Evolutionary conservation across 2,329 filamentous ascomycete species (phyloP).

Genomic region (Tolypocladium ovalisporum): DNA sequence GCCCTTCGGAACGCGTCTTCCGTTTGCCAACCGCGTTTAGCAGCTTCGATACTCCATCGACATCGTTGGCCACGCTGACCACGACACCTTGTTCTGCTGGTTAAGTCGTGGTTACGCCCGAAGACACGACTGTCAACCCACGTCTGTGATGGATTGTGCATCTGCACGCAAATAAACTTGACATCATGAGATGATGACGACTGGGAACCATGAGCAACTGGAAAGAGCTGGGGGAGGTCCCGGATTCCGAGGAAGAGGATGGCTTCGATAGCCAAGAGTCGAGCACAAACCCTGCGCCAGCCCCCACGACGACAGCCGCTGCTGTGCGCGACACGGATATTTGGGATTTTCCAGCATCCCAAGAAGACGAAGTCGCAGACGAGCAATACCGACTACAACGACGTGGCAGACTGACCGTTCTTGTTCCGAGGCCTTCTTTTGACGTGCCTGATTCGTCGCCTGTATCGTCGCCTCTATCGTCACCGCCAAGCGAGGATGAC

Average conservation of each 20-base stretch:
- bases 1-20: conserved; percentile 16
- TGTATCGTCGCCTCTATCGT: conserved; percentile 16
- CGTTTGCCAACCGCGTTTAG: conserved; percentile 13
- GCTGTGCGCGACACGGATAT: conserved; percentile 10
- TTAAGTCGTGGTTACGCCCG: not conserved
- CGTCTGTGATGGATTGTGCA: not conserved
- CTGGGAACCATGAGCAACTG: conserved; percentile 30
- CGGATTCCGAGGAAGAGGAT: conserved; percentile 39
- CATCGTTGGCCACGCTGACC: not conserved
- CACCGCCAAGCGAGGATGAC: conserved; percentile 14
- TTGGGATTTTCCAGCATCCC: conserved; percentile 26
- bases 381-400: not conserved
- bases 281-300: not conserved
- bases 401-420: conserved; percentile 1
- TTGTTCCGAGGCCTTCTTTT: not conserved
- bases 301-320: not conserved
- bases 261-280: conserved; percentile 27
- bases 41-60: not conserved
- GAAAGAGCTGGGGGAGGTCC: conserved; percentile 39
- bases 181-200: conserved; percentile 14
- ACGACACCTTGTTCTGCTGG: not conserved
- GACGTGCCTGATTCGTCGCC: conserved; percentile 18
- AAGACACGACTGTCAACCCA: not conserved
- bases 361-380: conserved; percentile 8
- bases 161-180: not conserved